Evolutionary conservation across 208 protist genomes (phyloP).

Genomic region (Acanthamoeba royreba): DNA sequence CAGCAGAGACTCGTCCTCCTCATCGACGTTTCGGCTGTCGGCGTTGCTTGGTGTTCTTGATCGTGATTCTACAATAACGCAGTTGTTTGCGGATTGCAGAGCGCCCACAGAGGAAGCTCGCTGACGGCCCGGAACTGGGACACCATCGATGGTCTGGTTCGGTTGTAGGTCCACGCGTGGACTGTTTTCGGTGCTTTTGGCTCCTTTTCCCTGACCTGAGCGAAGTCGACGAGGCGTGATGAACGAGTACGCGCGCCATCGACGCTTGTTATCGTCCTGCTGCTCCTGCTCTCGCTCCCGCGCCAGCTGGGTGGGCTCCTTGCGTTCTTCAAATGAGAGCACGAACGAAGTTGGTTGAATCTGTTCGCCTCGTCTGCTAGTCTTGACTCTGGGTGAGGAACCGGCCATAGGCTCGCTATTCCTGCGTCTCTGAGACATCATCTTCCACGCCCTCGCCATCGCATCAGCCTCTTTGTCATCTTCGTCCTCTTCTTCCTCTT

Average conservation of each 20-base stretch:
- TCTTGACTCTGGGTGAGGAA: neutral
- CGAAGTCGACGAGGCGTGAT: neutral
- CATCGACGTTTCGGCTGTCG: too few relatives aligned
- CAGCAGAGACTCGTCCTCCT: too few relatives aligned
- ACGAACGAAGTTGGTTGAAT: neutral
- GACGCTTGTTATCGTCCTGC: neutral
- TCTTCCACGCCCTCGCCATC: neutral
- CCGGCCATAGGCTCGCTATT: neutral
- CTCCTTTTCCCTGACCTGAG: too few relatives aligned
- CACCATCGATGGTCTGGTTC: too few relatives aligned
- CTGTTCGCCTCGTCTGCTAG: neutral
- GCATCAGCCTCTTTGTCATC: neutral
- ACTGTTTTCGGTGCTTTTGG: neutral
- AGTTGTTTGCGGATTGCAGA: too few relatives aligned
- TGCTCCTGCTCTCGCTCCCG: neutral
- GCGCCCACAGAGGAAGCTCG: too few relatives aligned
- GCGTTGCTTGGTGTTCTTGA: too few relatives aligned
- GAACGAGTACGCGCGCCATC: neutral
- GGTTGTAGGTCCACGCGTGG: neutral
- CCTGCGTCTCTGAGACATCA: neutral
- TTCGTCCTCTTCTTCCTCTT: neutral
- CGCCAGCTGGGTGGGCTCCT: neutral
- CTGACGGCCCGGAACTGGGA: too few relatives aligned
- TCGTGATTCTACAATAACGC: too few relatives aligned
- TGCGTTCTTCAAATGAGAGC: constrained; percentile 1